A percentile compares a stretch with the other conserved stretches of the same genome.
phyloP scores from a whole-genome alignment of 768 basidiomycete genomes.

The Leccinum ochraceum region DNA sequence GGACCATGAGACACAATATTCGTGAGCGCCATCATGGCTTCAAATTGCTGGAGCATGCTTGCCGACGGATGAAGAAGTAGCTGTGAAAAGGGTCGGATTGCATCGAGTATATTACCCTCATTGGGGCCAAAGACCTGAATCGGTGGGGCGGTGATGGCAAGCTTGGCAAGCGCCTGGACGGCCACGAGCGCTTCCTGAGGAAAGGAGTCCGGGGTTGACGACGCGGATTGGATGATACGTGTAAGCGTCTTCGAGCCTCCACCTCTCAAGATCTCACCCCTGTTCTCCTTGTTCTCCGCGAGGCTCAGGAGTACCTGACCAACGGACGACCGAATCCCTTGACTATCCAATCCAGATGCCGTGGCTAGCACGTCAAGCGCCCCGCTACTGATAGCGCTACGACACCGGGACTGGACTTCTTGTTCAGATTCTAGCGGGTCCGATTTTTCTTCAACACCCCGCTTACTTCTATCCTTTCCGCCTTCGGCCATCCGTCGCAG shows the following conservation, averaged over 20 bases:
- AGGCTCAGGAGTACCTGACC: conserved; percentile 69
- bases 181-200: conserved; percentile 45
- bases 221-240: conserved; percentile 53
- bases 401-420: conserved; percentile 62
- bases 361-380: conserved; percentile 64
- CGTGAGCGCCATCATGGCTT: conserved; percentile 94
- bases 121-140: conserved; percentile 89
- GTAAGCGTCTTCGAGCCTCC: conserved; percentile 74
- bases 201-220: conserved; percentile 33
- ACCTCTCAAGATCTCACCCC: conserved; percentile 73
- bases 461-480: conserved; percentile 35
- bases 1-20: conserved; percentile 84
- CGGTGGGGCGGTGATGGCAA: conserved; percentile 90
- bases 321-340: conserved; percentile 55
- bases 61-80: conserved; percentile 71
- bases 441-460: conserved; percentile 28
- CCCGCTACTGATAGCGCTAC: conserved; percentile 58
- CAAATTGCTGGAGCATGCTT: conserved; percentile 82
- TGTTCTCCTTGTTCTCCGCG: conserved; percentile 73
- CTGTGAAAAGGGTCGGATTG: conserved; percentile 76
- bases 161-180: conserved; percentile 89
- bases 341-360: conserved; percentile 60
- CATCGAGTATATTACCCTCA: conserved; percentile 72
- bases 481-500: conserved; percentile 71
- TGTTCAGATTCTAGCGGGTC: conserved; percentile 62